Conservation (phyloP, 2,329 filamentous ascomycete genomes). For the Sporothrix protearum region DNA sequence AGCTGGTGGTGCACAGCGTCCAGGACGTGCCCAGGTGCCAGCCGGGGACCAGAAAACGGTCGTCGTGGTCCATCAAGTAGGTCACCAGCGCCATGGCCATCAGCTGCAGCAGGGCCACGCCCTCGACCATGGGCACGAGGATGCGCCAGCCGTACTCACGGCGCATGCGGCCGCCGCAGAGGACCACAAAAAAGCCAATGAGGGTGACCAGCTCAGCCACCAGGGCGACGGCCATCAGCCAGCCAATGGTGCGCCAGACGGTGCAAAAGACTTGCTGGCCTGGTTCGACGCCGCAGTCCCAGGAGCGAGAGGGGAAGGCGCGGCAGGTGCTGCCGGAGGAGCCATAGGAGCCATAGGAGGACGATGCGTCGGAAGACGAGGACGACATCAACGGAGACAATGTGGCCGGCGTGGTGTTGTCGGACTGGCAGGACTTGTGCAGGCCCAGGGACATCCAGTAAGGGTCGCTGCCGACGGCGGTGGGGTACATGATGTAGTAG, state of each 20-base stretch:
- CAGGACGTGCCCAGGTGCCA: constrained; percentile 80
- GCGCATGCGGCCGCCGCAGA: constrained; percentile 74
- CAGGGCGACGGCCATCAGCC: constrained; percentile 78
- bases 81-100: constrained; percentile 78
- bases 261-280: constrained; percentile 69
- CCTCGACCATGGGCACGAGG: constrained; percentile 60
- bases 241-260: constrained; percentile 85
- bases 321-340: constrained; percentile 59
- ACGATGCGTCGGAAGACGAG: not conserved
- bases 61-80: constrained; percentile 78
- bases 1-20: constrained; percentile 62
- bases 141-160: constrained; percentile 81
- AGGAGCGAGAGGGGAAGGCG: constrained; percentile 59
- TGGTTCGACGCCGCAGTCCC: constrained; percentile 58
- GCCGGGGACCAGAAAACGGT: constrained; percentile 73
- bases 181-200: constrained; percentile 73
- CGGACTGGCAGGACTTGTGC: constrained; percentile 72
- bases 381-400: not conserved
- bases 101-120: constrained; percentile 67
- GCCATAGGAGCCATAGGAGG: too few relatives aligned
- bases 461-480: constrained; percentile 45
- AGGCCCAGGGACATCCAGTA: constrained; percentile 68
- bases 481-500: constrained; percentile 51
- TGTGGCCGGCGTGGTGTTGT: constrained; percentile 36
- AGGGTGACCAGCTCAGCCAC: constrained; percentile 77